Evolutionary conservation across 106 monocot genomes (phyloP).

Genomic region (Dendrobium catenatum): DNA sequence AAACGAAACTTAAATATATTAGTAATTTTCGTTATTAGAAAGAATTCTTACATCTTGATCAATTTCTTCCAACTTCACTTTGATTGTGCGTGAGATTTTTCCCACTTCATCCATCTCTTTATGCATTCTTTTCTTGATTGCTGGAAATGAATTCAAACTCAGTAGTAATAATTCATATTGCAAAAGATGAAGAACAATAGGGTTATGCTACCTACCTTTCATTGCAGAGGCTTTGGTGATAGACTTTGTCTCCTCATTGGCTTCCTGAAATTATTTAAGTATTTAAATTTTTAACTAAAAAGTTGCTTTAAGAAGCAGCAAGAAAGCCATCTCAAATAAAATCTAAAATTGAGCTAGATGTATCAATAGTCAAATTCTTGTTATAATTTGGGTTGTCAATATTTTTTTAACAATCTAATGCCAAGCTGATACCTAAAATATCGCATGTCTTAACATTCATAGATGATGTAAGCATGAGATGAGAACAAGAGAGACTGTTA

Average conservation of each 20-base stretch:
- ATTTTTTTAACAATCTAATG: no score
- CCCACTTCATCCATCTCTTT: conserved; percentile 49
- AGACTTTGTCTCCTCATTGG: conserved; percentile 40
- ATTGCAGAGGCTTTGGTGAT: conserved; percentile 58
- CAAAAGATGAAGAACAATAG: not conserved
- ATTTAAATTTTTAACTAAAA: not conserved
- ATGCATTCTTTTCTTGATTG: conserved; percentile 49
- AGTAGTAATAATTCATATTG: not conserved
- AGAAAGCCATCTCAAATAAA: no score
- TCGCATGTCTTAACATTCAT: no score
- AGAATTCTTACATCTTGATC: conserved; percentile 42
- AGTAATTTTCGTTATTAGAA: not conserved
- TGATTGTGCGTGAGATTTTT: conserved; percentile 33
- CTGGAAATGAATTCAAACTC: conserved; percentile 17
- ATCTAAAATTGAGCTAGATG: no score
- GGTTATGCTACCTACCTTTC: conserved; percentile 27
- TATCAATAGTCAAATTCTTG: no score
- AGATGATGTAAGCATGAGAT: no score
- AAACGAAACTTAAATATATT: no score
- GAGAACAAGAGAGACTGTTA: not conserved
- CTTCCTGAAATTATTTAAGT: conserved; percentile 23
- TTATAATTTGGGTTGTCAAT: no score
- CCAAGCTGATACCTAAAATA: no score
- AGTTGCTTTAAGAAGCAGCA: no score
- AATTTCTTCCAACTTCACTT: conserved; percentile 44